These are phyloP conservation scores for Pseudogymnoascus sp. DNA, from an alignment of 2,329 filamentous ascomycete genomes.

Conservation along the genomic window DNA sequence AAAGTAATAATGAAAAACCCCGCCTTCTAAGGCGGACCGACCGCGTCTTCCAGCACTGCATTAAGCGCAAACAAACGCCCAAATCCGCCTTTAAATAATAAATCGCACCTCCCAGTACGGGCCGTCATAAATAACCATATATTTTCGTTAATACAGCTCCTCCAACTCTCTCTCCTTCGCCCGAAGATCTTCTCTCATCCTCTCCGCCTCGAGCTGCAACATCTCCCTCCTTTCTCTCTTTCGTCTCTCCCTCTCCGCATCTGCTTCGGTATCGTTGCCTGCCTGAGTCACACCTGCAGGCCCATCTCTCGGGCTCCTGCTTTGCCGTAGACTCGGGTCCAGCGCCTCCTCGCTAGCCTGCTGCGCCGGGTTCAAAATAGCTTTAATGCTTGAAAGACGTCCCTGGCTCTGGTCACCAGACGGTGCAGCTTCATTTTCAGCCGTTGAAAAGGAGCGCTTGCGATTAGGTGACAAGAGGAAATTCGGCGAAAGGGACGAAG, in stretches of 20 bases:
- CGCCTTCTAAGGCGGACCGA: background rate
- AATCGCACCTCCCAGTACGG: background rate
- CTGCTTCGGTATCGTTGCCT: background rate
- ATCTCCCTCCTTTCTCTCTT: slow-evolving; percentile 56
- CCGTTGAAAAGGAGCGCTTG: slow-evolving; percentile 59
- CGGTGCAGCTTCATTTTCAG: slow-evolving; percentile 36
- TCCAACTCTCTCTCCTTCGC: slow-evolving; percentile 28
- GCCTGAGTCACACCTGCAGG: background rate
- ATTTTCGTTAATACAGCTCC: slow-evolving; percentile 19
- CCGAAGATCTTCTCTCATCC: slow-evolving; percentile 44
- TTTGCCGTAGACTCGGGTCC: slow-evolving; percentile 12
- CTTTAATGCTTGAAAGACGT: slow-evolving; percentile 66
- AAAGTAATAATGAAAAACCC: background rate
- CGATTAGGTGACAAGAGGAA: slow-evolving; percentile 51
- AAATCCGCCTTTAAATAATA: background rate
- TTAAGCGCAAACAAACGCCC: background rate
- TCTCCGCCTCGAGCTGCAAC: slow-evolving; percentile 63
- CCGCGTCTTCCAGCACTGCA: background rate
- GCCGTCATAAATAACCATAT: slow-evolving; percentile 6
- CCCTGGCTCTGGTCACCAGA: slow-evolving; percentile 43
- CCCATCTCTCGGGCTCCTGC: slow-evolving; percentile 13
- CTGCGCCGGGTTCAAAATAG: slow-evolving; percentile 55
- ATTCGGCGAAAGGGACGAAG: slow-evolving; percentile 50
- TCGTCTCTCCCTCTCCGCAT: slow-evolving; percentile 32
- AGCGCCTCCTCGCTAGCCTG: slow-evolving; percentile 17